Evolutionary conservation across 331 rosid species (phyloP).

Genomic region (Acacia pycnantha): DNA sequence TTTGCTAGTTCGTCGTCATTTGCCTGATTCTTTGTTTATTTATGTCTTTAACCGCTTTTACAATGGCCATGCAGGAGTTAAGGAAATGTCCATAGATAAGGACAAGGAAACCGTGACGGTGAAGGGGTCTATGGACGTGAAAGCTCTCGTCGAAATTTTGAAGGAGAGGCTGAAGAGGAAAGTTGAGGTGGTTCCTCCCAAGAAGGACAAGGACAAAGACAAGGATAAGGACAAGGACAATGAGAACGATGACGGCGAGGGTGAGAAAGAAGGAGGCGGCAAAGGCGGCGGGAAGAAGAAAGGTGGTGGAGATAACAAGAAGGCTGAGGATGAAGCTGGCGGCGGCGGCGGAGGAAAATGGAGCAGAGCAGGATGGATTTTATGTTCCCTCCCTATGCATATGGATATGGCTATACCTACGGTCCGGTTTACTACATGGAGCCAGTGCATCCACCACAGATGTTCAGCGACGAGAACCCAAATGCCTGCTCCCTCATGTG

Average conservation of each 20-base stretch:
- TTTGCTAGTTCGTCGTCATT: neutral
- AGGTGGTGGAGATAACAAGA: slow-evolving; percentile 35
- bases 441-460: slow-evolving; percentile 50
- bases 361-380: slow-evolving; percentile 49
- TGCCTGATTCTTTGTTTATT: neutral
- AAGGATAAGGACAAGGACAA: neutral
- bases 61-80: slow-evolving; percentile 45
- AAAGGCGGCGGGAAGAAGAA: slow-evolving; percentile 38
- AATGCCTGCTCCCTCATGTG: slow-evolving; percentile 88
- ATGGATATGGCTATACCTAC: slow-evolving; percentile 19
- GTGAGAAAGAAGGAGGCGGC: slow-evolving; percentile 25
- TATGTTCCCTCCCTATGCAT: slow-evolving; percentile 32
- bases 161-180: slow-evolving; percentile 54
- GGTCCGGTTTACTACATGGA: slow-evolving; percentile 33
- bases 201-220: slow-evolving; percentile 45
- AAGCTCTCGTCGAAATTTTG: slow-evolving; percentile 47
- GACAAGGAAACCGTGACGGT: slow-evolving; percentile 65
- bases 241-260: neutral
- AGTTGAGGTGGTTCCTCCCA: slow-evolving; percentile 69
- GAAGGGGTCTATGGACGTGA: slow-evolving; percentile 77
- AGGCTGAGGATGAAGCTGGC: slow-evolving; percentile 23
- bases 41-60: neutral
- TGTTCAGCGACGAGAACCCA: slow-evolving; percentile 93
- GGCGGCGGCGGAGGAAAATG: slow-evolving; percentile 22
- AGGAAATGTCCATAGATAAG: slow-evolving; percentile 53